Conservation (phyloP, 2,329 filamentous ascomycete species). For the Fusarium sp. region DNA sequence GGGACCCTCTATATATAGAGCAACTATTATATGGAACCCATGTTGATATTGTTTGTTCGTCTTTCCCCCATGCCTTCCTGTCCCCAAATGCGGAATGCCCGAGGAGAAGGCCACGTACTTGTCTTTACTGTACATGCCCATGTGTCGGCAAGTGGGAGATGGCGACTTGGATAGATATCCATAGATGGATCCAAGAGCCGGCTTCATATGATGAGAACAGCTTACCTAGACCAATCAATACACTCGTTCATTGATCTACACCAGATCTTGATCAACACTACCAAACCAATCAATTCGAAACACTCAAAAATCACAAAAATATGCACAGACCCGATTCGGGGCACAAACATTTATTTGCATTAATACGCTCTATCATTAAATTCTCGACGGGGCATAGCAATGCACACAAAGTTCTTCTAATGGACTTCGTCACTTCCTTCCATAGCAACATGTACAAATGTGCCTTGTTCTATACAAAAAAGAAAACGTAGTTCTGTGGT, state of each 20-base stretch:
- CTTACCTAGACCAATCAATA: not conserved
- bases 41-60: not conserved
- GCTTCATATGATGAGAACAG: not conserved
- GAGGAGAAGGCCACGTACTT: not conserved
- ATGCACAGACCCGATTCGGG: not conserved
- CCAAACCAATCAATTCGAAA: not conserved
- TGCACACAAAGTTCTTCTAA: slow-evolving; percentile 26
- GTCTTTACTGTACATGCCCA: not conserved
- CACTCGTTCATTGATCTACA: not conserved
- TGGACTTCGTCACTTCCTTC: slow-evolving; percentile 23
- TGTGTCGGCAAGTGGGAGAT: not conserved
- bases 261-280: not conserved
- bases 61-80: not conserved
- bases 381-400: slow-evolving; percentile 36
- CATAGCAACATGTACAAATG: slow-evolving; percentile 24
- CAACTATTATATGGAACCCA: not conserved
- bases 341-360: slow-evolving; percentile 26
- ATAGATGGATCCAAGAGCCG: not conserved
- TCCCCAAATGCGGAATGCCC: not conserved
- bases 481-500: slow-evolving; percentile 36
- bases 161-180: not conserved
- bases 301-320: not conserved
- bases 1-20: not conserved
- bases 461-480: slow-evolving; percentile 27
- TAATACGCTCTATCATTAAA: slow-evolving; percentile 37